Conservation (phyloP, 192 early-diverging fungal species). For the Dispira simplex region DNA sequence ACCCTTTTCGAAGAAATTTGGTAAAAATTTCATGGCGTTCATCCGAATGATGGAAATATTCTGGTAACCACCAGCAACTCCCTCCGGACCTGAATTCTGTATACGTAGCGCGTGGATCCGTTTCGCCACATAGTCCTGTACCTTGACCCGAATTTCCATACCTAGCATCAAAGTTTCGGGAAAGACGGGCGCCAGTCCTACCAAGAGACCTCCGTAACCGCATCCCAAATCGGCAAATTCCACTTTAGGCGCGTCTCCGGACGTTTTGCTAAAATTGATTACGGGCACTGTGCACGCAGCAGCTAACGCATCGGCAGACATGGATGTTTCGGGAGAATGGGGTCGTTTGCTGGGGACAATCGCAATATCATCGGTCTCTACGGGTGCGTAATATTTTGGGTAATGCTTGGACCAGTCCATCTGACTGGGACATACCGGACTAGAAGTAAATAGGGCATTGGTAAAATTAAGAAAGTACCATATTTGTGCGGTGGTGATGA, state of each 20-base stretch:
- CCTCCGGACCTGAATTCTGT: slow-evolving; percentile 16
- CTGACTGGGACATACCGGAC: slow-evolving; percentile 55
- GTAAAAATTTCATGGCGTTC: slow-evolving; percentile 98
- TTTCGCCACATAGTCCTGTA: slow-evolving; percentile 82
- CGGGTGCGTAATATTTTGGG: slow-evolving; percentile 41
- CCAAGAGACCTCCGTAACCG: slow-evolving; percentile 89
- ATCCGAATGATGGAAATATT: slow-evolving; percentile 95
- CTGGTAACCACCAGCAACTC: slow-evolving; percentile 63
- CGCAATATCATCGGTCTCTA: slow-evolving; percentile 16
- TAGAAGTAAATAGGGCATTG: slow-evolving; percentile 9
- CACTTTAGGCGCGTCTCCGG: slow-evolving; percentile 22
- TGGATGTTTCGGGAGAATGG: neutral
- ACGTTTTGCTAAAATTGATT: neutral
- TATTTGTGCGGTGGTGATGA: neutral
- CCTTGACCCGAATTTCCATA: slow-evolving; percentile 97
- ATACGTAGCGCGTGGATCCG: slow-evolving; percentile 72
- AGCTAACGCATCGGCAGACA: neutral
- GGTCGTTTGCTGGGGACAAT: slow-evolving; percentile 9
- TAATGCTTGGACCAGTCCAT: slow-evolving; percentile 88
- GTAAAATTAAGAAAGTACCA: neutral
- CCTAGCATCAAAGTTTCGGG: slow-evolving; percentile 90
- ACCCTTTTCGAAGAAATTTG: slow-evolving; percentile 93
- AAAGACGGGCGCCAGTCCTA: slow-evolving; percentile 77
- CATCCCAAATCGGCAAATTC: slow-evolving; percentile 99
- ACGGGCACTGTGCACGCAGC: neutral